Base-by-base conservation (phyloP, 2,329 filamentous ascomycete species). In the Colletotrichum caudatum region DNA sequence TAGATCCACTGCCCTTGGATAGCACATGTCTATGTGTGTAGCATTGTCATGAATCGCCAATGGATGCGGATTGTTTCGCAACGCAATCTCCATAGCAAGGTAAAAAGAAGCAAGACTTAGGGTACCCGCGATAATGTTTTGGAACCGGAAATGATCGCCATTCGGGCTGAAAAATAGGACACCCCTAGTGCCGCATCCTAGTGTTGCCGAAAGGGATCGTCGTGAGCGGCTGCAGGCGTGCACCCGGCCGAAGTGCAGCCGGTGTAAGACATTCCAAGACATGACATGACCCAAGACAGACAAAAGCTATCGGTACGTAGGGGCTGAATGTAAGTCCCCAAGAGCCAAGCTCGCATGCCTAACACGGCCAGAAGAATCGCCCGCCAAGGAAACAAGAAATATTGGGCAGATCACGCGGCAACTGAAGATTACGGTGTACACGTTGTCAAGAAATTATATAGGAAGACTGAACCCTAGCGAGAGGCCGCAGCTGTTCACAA, bases 281-380 rank as follows among this genome's bases (percentile, higher is more conserved):
- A 69, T 8, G 65, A 71, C 65, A 69, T 8, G 2, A 64, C 68
- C 69, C 63, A 63, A 69, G 69, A 71, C 65, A 69, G 64, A 41
- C 7, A 35, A 23, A 44, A 35, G 23, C 37, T n/a, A 53, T 68
- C 57, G 12, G 29, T 20, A 33, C 29, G 41, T 48, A n/a, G 44
- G 12, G 20, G 12, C 4, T 60, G 46, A 35, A 26, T 23, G 16
- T 59, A 20, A 46, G 29, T 26, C 26, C 44, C 46, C 48, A 33
- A 14, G 6, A 26, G 29, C n/a, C 20, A 53, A 29, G 18, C 20
- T 53, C 18, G 29, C 33, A 50, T 44, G 53, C 37, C 20, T 29
- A 12, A 29, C 18, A 20, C 2, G 18, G 5, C 33, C 35, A n/a
- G 26, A 50, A 29, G 37, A 14, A 4, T 46, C 18, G 18, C 26